Evolutionary conservation across 2,329 filamentous ascomycete genomes (phyloP).

Genomic region (Chrysoporthe deuterocubensis): DNA sequence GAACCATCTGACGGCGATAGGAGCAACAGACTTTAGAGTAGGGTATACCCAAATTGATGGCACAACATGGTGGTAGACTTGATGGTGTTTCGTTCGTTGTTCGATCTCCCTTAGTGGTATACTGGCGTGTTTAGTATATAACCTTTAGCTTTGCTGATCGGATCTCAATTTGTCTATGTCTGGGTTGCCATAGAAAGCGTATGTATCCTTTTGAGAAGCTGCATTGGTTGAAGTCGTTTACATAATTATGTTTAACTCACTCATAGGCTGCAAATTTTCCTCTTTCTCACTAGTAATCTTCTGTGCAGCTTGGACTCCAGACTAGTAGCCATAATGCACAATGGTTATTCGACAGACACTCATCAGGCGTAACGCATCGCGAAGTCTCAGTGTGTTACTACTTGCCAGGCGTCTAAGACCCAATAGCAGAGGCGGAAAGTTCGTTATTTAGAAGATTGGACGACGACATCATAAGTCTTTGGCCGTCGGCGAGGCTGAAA

Average conservation of each 20-base stretch:
- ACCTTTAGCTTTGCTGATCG: neutral
- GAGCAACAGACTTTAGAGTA: too few species aligned
- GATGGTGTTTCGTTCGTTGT: neutral
- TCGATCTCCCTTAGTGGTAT: neutral
- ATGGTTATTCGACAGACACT: too few species aligned
- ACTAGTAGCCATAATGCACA: neutral
- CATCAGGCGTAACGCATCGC: neutral
- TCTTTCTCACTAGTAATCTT: neutral
- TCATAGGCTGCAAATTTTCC: neutral
- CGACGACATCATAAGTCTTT: too few species aligned
- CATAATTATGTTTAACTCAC: neutral
- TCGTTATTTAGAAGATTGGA: neutral
- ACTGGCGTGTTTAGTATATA: neutral
- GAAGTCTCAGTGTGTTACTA: neutral
- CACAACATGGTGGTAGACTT: neutral
- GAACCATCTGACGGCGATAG: too few species aligned
- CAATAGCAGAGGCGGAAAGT: neutral
- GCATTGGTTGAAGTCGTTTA: neutral
- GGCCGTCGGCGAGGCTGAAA: neutral
- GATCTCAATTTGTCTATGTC: neutral
- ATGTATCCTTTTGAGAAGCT: too few species aligned
- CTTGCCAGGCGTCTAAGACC: neutral
- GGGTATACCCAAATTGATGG: too few species aligned
- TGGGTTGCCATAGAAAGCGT: too few species aligned
- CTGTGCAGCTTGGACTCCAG: neutral